Conservation (phyloP, 202 grass and related monocot genomes). For the Alloteropsis angusta region DNA sequence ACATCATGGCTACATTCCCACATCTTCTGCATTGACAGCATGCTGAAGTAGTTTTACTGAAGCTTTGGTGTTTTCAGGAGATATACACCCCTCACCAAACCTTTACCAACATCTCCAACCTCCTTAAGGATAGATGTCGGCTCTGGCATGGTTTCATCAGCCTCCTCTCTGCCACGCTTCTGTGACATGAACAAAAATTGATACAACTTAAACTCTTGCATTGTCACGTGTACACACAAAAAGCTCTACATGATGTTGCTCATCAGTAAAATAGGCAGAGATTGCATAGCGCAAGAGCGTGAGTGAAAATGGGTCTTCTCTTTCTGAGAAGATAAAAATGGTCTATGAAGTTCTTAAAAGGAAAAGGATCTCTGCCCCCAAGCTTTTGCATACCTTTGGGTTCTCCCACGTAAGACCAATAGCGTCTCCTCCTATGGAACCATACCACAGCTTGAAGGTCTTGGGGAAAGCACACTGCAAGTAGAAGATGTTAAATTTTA, state of each 20-base stretch:
- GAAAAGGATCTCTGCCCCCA: no score
- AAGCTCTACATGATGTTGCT: neutral
- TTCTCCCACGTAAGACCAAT: conserved; percentile 90
- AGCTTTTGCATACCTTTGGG: conserved; percentile 45
- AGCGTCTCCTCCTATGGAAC: conserved; percentile 72
- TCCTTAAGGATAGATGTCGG: conserved; percentile 56
- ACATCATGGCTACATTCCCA: neutral
- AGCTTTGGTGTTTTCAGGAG: conserved; percentile 72
- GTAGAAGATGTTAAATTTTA: neutral
- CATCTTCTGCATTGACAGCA: neutral
- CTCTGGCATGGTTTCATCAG: conserved; percentile 36
- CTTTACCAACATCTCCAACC: conserved; percentile 75
- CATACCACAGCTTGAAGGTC: conserved; percentile 81
- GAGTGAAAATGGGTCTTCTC: neutral
- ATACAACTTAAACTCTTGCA: conserved; percentile 5
- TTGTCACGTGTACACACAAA: neutral
- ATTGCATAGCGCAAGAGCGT: neutral
- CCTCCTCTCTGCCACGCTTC: conserved; percentile 73
- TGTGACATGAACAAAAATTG: conserved; percentile 25
- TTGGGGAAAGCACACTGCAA: conserved; percentile 57
- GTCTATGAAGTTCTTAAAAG: no score
- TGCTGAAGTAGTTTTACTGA: neutral
- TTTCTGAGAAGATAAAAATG: neutral
- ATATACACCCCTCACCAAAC: conserved; percentile 73
- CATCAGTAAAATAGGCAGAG: neutral